Base-by-base conservation (phyloP, 176 grass and related monocot genomes). In the Triticum urartu region DNA sequence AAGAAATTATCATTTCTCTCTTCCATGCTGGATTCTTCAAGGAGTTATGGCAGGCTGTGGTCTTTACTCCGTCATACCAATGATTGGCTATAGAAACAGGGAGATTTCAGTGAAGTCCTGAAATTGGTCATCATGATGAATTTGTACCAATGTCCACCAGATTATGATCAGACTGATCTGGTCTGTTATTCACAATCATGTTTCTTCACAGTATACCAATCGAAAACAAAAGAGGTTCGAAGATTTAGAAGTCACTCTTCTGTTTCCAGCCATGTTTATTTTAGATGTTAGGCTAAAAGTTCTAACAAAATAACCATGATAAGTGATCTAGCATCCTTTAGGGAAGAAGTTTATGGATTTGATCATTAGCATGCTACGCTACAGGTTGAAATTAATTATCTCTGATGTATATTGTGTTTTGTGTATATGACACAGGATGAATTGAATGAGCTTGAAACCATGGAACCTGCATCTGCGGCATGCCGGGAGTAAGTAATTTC, bases 401-500 rank as follows among this genome's bases (percentile, higher is more conserved):
- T 78, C 3, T 74, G 36, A 87, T 89, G 35, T 65, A 68, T 79
- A 34, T 26, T 71, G 48, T 45, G 26, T 25, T 71, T 39, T 67
- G 25, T 79, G 33, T 60, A 36, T 64, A 85, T 81, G 28, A 64
- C 82, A 63, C 86, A 99, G 97, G 87, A 91, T 8, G 97, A 99
- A 81, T 50, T 99, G 68, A 83, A 90, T 64, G 94, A 99, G 85
- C 92, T 99, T 83, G 94, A 96, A 61, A 83, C 80, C 67, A 91
- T 92, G 87, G 90, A 96, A 80, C 80, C 87, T 85, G 91, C 97
- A 64, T 96, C 92, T 30, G 89, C 87, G 1, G 90, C 97, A 40
- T 99, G 94, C 87, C 86, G 93, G 15, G 97, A 90, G 97, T 99
- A 87, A 92, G 97, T 88, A 64, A 64, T 80, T 74, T 78, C n/a